These are phyloP conservation scores for Lepidium aucheri DNA, from an alignment of 345 rosid species.

Conservation along the genomic window DNA sequence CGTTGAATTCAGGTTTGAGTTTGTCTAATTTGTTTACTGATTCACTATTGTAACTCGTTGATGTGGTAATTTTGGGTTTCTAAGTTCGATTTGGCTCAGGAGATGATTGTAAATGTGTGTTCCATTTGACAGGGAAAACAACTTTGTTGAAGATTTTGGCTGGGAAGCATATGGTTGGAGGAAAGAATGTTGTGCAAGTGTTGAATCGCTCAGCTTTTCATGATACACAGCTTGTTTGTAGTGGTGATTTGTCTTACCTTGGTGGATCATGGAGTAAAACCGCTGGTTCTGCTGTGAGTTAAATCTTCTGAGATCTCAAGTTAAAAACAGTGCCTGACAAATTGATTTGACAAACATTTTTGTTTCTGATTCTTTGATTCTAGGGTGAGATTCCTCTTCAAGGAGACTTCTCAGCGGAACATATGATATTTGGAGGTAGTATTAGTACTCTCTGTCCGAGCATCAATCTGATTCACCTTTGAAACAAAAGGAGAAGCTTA, in stretches of 20 bases:
- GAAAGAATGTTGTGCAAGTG: slow-evolving; percentile 74
- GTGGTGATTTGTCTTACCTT: slow-evolving; percentile 83
- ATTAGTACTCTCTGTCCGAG: neutral
- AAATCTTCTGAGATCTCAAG: neutral
- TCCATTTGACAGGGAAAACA: slow-evolving; percentile 48
- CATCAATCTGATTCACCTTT: neutral
- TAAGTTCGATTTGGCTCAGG: neutral
- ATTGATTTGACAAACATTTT: neutral
- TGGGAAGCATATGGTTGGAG: slow-evolving; percentile 97
- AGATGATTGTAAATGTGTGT: neutral
- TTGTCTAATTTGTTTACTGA: neutral
- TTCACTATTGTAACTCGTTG: neutral
- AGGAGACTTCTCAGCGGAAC: slow-evolving; percentile 95
- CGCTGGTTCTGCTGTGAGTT: slow-evolving; percentile 83
- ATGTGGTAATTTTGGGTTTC: neutral
- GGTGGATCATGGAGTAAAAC: slow-evolving; percentile 98
- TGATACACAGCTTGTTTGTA: slow-evolving; percentile 80
- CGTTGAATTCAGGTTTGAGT: neutral
- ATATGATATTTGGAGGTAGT: slow-evolving; percentile 96
- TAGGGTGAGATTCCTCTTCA: slow-evolving; percentile 95
- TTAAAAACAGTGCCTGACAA: neutral
- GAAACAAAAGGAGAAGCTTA: neutral
- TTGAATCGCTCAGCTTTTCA: slow-evolving; percentile 78
- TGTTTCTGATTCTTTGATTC: neutral
- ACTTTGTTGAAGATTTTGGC: slow-evolving; percentile 79